Base-by-base conservation (phyloP, 371 early-diverging fungal genomes). In the Mucor piriformis region DNA sequence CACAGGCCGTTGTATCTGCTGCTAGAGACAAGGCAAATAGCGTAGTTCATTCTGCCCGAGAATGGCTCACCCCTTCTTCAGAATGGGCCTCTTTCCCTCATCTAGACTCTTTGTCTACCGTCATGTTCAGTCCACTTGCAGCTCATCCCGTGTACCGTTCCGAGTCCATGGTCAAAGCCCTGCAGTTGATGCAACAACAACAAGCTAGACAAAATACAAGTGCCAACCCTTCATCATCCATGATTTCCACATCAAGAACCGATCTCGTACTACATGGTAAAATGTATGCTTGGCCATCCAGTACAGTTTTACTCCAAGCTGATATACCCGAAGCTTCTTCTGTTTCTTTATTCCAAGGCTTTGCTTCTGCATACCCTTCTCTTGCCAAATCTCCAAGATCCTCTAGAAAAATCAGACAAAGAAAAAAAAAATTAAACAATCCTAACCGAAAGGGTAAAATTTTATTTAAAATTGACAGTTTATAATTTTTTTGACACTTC, bases 261-360 rank as follows among this genome's bases (percentile, higher is more conserved):
- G 70, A 74, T 10, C 62, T 67, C 33, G 66, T 76, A 11, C 32
- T 72, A 20, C 70, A 69, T 13, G 69, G 66, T 10, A 57, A 43
- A 10, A 55, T 46, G 10, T 64, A 61, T 40, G 65, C 73, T 15
- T 74, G 72, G 75, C 78, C 81, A 0, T 73, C 74, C 2, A 77
- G 81, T 42, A 66, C 76, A 20, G 77, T 75, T 32, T 63, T 85
- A 2, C 57, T 84, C 29, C 63, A 74, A 18, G 78, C 77, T 20
- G 87, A 84, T 23, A 83, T 87, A 62, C 87, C 87, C 38, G 87
- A 84, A 51, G 67, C 83, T 15, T 72, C 59, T 8, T 67, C 78
- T 6, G 74, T 87, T 3, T 83, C 85, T 10, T 56, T 87, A 16
- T 84, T 85, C 47, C 85, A 85, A 64, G 85, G 87, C 11, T 87